Base-by-base conservation (phyloP, 257 asterid genomes). In the Nicotiana benthamiana region DNA sequence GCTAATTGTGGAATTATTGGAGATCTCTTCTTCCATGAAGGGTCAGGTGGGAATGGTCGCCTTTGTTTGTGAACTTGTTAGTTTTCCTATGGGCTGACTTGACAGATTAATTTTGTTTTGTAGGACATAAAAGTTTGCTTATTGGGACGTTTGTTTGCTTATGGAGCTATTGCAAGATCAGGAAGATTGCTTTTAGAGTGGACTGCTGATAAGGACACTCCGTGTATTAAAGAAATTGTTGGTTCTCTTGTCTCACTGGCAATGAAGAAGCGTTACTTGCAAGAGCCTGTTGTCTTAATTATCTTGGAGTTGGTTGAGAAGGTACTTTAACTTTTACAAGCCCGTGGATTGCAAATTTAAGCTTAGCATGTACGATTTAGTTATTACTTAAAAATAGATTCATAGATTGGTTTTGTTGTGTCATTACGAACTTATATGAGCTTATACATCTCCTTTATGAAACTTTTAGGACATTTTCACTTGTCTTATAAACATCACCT, bases 91-190 rank as follows among this genome's bases (percentile, higher is more conserved):
- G 61, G 79, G 20, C 61, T 24, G 79, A 24, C 79, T 24, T 28
- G 24, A 74, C 81, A n/a, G 27, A 34, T 81, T 80, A n/a, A 27
- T 75, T 65, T 85, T 86, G 81, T 79, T 81, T 63, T 85, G 26
- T 61, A 96, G 99, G 98, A 96, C 89, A 93, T 85, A 66, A 94
- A 88, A 84, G 99, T 94, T 88, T 87, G 90, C 80, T 85, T 91
- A 67, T 84, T 96, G 75, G 99, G 99, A 10, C 98, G 97, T 53
- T 87, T 96, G 86, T 94, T 96, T 92, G 94, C 98, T 77, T 96
- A 96, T 84, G 98, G 97, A 82, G 97, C 99, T 82, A 86, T 94
- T 82, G 96, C 97, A 74, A 87, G 98, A 89, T 96, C 98, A 28
- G 99, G 98, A 84, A 92, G 90, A 84, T 89, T 96, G 27, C 83